Evolutionary conservation across 352 stramenopile genomes (phyloP).

Genomic region (Pythium brachiatum): DNA sequence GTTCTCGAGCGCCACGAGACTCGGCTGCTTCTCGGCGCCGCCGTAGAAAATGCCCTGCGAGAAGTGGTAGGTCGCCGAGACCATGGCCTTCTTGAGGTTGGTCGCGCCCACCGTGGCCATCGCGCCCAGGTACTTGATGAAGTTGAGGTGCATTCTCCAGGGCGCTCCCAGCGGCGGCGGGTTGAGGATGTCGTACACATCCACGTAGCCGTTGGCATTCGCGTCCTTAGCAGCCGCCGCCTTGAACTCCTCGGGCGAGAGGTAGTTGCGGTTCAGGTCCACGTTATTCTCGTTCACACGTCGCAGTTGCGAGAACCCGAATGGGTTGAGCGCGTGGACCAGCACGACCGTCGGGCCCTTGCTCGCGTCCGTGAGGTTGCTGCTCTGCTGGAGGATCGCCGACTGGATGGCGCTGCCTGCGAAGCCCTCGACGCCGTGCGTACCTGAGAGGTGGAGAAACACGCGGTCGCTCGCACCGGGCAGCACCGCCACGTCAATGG

Average conservation of each 20-base stretch:
- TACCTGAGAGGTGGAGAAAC: conserved; percentile 77
- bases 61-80: conserved; percentile 88
- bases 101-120: conserved; percentile 40
- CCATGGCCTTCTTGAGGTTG: conserved; percentile 80
- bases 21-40: conserved; percentile 73
- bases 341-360: conserved; percentile 80
- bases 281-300: conserved; percentile 94
- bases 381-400: conserved; percentile 38
- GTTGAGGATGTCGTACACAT: conserved; percentile 75
- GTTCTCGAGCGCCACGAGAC: conserved; percentile 52
- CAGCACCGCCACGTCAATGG: conserved; percentile 67
- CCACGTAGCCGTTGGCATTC: conserved; percentile 76
- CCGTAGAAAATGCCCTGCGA: conserved; percentile 85
- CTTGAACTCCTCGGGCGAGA: conserved; percentile 55
- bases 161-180: conserved; percentile 24
- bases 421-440: conserved; percentile 82
- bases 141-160: conserved; percentile 17
- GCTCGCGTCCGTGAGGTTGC: conserved; percentile 9
- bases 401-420: conserved; percentile 78
- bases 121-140: conserved; percentile 31
- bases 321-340: conserved; percentile 92
- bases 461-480: conserved; percentile 39
- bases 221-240: conserved; percentile 49
- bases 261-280: conserved; percentile 93
- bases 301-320: conserved; percentile 85